These are phyloP conservation scores for Apostasia ramifera DNA, from an alignment of 106 monocot species.

Conservation along the genomic window DNA sequence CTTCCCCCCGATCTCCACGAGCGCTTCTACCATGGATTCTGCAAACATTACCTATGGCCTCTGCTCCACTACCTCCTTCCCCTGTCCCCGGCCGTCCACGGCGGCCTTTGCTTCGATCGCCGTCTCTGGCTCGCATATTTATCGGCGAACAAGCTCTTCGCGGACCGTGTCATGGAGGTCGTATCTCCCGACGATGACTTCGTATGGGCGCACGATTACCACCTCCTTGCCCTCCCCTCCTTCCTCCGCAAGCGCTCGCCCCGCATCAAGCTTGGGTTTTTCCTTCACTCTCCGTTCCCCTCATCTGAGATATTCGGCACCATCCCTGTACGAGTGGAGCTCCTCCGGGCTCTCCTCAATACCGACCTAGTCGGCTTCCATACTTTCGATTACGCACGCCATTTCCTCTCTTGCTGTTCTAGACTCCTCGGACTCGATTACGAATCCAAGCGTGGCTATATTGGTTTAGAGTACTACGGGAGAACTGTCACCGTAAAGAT, in stretches of 20 bases:
- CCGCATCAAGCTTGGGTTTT: conserved; percentile 42
- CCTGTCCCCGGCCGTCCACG: conserved; percentile 8
- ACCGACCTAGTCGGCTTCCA: conserved; percentile 52
- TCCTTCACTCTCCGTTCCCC: conserved; percentile 59
- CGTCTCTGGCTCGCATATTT: conserved; percentile 38
- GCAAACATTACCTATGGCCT: conserved; percentile 56
- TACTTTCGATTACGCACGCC: conserved; percentile 52
- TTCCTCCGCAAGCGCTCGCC: conserved; percentile 37
- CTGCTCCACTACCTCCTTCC: conserved; percentile 50
- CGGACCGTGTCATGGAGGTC: conserved; percentile 34
- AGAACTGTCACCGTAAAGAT: conserved; percentile 49
- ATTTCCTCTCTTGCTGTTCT: conserved; percentile 50
- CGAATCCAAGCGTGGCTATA: conserved; percentile 37
- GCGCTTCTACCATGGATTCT: conserved; percentile 50
- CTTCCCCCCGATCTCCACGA: conserved; percentile 23
- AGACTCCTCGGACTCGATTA: conserved; percentile 41
- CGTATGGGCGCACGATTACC: conserved; percentile 62
- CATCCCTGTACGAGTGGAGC: conserved; percentile 32
- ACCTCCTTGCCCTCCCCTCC: conserved; percentile 46
- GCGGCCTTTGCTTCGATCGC: conserved; percentile 22
- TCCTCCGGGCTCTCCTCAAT: conserved; percentile 43
- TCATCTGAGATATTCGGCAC: conserved; percentile 46
- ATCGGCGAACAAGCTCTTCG: conserved; percentile 50
- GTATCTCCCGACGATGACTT: conserved; percentile 42
- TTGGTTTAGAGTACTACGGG: conserved; percentile 38